phyloP scores from a whole-genome alignment of 495 filamentous ascomycete genomes.

The Ramalina intermedia region DNA sequence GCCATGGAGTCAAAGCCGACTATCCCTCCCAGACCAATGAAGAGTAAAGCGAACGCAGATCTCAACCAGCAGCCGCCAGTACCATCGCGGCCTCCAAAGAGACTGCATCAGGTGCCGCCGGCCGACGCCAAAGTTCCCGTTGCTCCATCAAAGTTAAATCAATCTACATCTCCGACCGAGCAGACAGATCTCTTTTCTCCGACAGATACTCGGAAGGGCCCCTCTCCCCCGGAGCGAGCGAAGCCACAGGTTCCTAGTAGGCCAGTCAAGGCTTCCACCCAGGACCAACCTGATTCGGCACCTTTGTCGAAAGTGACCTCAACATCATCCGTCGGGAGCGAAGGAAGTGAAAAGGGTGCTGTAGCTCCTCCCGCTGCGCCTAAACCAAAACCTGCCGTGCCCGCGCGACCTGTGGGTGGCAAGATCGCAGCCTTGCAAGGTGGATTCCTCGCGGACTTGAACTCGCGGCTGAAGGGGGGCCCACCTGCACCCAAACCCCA shows the following conservation, averaged over 20 bases:
- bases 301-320: slow-evolving; percentile 23
- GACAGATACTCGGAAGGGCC: slow-evolving; percentile 35
- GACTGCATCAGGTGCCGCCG: slow-evolving; percentile 25
- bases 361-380: slow-evolving; percentile 26
- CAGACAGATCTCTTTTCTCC: slow-evolving; percentile 20
- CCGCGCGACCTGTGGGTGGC: slow-evolving; percentile 60
- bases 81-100: slow-evolving; percentile 18
- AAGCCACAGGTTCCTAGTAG: slow-evolving; percentile 71
- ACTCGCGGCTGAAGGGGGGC: slow-evolving; percentile 69
- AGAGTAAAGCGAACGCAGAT: slow-evolving; percentile 22
- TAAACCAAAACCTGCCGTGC: slow-evolving; percentile 63
- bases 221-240: slow-evolving; percentile 49
- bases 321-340: slow-evolving; percentile 21
- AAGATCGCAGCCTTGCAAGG: slow-evolving; percentile 87
- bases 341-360: slow-evolving; percentile 19
- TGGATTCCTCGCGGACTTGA: slow-evolving; percentile 81
- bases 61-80: slow-evolving; percentile 7
- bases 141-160: slow-evolving; percentile 8
- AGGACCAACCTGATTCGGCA: slow-evolving; percentile 19
- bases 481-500: slow-evolving; percentile 56
- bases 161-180: slow-evolving; percentile 9
- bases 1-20: slow-evolving; percentile 20
- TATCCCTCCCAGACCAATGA: slow-evolving; percentile 26
- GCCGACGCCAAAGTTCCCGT: slow-evolving; percentile 19
- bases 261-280: slow-evolving; percentile 41